Evolutionary conservation across 1,284 basidiomycete genomes (phyloP).

Genomic region (Heterobasidion irregulare): DNA sequence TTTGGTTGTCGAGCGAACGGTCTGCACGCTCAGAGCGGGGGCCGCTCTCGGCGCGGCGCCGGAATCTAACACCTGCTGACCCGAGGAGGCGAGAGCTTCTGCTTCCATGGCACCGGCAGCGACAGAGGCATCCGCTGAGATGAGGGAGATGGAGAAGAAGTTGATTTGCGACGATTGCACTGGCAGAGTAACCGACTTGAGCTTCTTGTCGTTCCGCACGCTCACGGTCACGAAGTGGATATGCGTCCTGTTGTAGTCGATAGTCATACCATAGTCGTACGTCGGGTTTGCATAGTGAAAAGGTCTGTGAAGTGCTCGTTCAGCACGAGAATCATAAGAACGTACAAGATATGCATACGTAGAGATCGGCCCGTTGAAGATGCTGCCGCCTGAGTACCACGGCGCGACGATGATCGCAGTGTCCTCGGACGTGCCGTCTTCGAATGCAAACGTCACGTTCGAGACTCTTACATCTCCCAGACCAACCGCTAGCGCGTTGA

Average conservation of each 20-base stretch:
- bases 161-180: slow-evolving; percentile 15
- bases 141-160: slow-evolving; percentile 21
- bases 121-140: slow-evolving; percentile 6
- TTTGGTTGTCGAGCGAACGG: slow-evolving; percentile 18
- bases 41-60: not conserved
- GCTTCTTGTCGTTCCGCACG: slow-evolving; percentile 8
- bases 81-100: not conserved
- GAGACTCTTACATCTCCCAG: slow-evolving; percentile 1
- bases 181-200: slow-evolving; percentile 11
- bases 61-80: not conserved
- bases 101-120: not conserved
- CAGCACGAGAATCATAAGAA: not conserved
- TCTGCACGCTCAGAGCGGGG: slow-evolving; percentile 14
- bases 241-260: slow-evolving; percentile 10
- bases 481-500: slow-evolving; percentile 8
- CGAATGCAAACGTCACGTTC: slow-evolving; percentile 10
- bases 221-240: slow-evolving; percentile 12
- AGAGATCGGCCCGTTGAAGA: slow-evolving; percentile 15
- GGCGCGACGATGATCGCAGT: slow-evolving; percentile 16
- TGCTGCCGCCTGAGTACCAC: slow-evolving; percentile 16
- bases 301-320: slow-evolving; percentile 1
- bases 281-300: slow-evolving; percentile 13
- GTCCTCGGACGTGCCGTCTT: slow-evolving; percentile 11
- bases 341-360: slow-evolving; percentile 3
- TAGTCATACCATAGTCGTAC: slow-evolving; percentile 7